These are phyloP conservation scores for Podaxis carcinomalis DNA, from an alignment of 768 basidiomycete species.

Conservation along the genomic window DNA sequence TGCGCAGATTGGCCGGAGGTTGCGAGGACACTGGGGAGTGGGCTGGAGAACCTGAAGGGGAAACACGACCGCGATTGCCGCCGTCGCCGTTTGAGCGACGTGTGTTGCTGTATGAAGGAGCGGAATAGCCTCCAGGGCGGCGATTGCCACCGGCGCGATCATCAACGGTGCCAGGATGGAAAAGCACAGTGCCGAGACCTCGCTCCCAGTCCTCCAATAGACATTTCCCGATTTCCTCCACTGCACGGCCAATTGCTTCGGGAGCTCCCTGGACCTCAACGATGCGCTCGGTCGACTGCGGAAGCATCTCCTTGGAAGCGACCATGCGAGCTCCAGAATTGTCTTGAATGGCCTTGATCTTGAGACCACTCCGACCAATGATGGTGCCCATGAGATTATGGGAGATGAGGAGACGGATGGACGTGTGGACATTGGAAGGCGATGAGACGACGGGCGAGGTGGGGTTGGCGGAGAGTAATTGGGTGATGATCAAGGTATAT, in stretches of 20 bases:
- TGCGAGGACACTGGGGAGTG: constrained; percentile 45
- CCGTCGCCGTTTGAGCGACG: constrained; percentile 68
- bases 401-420: constrained; percentile 95
- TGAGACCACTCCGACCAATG: constrained; percentile 92
- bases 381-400: constrained; percentile 99
- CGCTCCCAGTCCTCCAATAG: constrained; percentile 97
- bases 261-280: constrained; percentile 96
- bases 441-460: constrained; percentile 67
- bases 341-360: constrained; percentile 99
- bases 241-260: constrained; percentile 88
- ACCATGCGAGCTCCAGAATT: constrained; percentile 96
- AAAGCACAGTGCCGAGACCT: constrained; percentile 89
- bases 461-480: constrained; percentile 81
- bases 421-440: constrained; percentile 73
- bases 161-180: constrained; percentile 88
- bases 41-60: constrained; percentile 44
- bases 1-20: constrained; percentile 78
- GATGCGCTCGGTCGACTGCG: constrained; percentile 97
- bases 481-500: constrained; percentile 90
- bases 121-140: constrained; percentile 41
- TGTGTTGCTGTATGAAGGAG: constrained; percentile 16
- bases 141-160: constrained; percentile 56
- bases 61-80: constrained; percentile 38
- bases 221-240: constrained; percentile 94
- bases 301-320: constrained; percentile 98